Conservation (phyloP, 345 rosid genomes). For the Kandelia obovata region DNA sequence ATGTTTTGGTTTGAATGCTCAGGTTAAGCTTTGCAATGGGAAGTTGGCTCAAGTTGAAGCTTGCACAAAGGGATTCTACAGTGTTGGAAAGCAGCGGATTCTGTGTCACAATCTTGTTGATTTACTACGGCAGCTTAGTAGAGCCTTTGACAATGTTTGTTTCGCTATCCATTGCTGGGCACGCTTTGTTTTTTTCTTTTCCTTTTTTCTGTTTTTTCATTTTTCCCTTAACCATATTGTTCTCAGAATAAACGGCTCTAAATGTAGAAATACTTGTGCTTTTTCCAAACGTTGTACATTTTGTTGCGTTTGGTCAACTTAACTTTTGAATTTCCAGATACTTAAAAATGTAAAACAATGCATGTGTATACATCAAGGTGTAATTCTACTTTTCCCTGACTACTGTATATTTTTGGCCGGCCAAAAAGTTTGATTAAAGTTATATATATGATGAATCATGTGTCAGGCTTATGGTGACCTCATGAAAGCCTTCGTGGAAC, state of each 20-base stretch:
- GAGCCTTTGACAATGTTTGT: constrained; percentile 84
- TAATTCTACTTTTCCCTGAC: not conserved
- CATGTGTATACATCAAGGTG: not conserved
- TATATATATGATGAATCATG: constrained; percentile 17
- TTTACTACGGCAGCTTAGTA: constrained; percentile 80
- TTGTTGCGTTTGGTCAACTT: too few species aligned
- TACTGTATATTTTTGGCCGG: not conserved
- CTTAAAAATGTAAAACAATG: too few species aligned
- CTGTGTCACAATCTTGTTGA: constrained; percentile 86
- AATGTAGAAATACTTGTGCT: too few species aligned
- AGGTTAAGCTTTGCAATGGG: constrained; percentile 97
- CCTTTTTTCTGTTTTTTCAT: too few species aligned
- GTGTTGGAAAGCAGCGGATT: constrained; percentile 68
- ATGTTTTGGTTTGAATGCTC: constrained; percentile 12
- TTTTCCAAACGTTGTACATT: too few species aligned
- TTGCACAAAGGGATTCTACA: constrained; percentile 75
- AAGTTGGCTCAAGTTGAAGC: constrained; percentile 82
- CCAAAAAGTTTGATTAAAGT: not conserved
- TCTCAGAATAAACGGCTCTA: too few species aligned
- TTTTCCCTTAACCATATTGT: too few species aligned
- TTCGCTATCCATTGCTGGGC: not conserved
- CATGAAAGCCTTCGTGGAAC: constrained; percentile 82
- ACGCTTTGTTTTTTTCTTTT: not conserved
- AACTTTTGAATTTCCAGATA: too few species aligned
- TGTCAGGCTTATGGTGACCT: constrained; percentile 82